phyloP scores from a whole-genome alignment of 1,284 basidiomycete species.

The Caloboletus firmus region DNA sequence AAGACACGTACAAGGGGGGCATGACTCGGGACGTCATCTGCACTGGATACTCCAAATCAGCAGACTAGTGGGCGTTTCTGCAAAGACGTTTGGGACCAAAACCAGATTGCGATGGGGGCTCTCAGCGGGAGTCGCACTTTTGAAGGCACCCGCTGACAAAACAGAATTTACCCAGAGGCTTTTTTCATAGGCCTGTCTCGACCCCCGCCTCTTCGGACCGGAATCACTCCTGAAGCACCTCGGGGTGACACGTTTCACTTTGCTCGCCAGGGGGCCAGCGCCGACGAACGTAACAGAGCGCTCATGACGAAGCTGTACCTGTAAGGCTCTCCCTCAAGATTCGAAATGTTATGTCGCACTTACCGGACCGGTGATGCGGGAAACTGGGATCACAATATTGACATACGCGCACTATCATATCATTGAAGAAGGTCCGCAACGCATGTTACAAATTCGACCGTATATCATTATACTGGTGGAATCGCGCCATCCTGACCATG shows the following conservation, averaged over 20 bases:
- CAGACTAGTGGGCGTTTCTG: too few relatives aligned
- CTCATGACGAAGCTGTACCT: not conserved
- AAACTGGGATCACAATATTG: not conserved
- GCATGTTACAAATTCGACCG: not conserved
- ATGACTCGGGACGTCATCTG: not conserved
- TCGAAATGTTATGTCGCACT: too few relatives aligned
- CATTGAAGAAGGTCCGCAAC: not conserved
- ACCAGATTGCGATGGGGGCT: not conserved
- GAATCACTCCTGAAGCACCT: not conserved
- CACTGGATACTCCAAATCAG: too few relatives aligned
- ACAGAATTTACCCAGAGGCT: not conserved
- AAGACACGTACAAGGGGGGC: not conserved
- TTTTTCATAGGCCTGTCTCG: not conserved
- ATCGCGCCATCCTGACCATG: not conserved
- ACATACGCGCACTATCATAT: not conserved
- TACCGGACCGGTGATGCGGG: not conserved
- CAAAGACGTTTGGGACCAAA: not conserved
- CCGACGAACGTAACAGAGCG: not conserved
- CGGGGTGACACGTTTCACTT: not conserved
- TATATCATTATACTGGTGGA: not conserved
- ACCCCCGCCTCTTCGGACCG: not conserved
- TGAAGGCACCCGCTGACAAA: not conserved
- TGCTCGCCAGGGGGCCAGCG: too few relatives aligned
- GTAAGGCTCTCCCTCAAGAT: too few relatives aligned
- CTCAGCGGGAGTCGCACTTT: not conserved